Percentiles rank a stretch among this genome's conserved stretches.
Conservation (phyloP, 1,284 basidiomycete species). For the Ganoderma lucidum region DNA sequence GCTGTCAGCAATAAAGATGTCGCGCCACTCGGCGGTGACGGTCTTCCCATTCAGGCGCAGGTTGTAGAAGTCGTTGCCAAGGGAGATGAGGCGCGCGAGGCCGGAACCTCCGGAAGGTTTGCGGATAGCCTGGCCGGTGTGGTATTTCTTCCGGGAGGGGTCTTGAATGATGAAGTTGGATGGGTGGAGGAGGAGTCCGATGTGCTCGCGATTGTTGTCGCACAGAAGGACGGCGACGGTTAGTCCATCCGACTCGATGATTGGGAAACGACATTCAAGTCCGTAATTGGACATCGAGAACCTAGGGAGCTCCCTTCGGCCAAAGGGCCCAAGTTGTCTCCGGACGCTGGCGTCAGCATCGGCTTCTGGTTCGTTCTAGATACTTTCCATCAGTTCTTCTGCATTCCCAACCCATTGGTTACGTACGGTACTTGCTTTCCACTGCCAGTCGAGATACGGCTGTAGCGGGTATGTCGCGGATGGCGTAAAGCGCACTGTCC, state of each 20-base stretch:
- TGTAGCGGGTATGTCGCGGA: background rate
- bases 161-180: background rate
- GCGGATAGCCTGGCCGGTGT: background rate
- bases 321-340: constrained; percentile 8
- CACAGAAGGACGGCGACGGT: constrained; percentile 13
- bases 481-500: background rate
- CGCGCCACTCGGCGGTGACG: constrained; percentile 16
- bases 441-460: constrained; percentile 10
- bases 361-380: background rate
- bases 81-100: constrained; percentile 6
- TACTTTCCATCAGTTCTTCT: background rate
- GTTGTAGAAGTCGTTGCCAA: constrained; percentile 15
- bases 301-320: constrained; percentile 7
- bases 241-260: constrained; percentile 3
- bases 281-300: constrained; percentile 8
- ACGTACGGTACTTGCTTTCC: background rate
- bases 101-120: background rate
- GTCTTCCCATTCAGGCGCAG: constrained; percentile 8
- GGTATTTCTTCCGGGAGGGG: background rate
- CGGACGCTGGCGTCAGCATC: background rate
- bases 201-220: background rate
- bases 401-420: too few species aligned
- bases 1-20: constrained; percentile 12
- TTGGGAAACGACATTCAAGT: constrained; percentile 9
- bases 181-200: constrained; percentile 15